Base-by-base conservation (phyloP, 192 early-diverging fungal genomes). In the Backusella macrospora region DNA sequence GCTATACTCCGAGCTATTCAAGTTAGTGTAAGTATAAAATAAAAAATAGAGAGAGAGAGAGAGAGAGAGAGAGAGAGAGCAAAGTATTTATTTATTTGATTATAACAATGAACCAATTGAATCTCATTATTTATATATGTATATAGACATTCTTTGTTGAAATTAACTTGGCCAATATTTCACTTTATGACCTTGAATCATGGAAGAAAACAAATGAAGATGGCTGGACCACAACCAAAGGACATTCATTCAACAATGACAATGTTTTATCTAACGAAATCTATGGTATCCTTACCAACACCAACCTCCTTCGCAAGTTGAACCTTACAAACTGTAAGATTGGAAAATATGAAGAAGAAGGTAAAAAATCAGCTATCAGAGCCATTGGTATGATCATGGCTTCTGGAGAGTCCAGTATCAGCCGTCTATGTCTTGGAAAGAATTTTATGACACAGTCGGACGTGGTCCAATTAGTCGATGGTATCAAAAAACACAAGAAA, bases 1-100 rank as follows among this genome's bases (percentile, higher is more conserved):
- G 79, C 79, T 12, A 69, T 80, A 29, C 62, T 73, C 47, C 65
- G 75, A 48, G 38, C 79, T 23, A 29, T 80, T 4, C 65, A 63
- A 55, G 49, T 70, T 44, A 73, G 71, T 34, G 79, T 80, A 76
- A 76, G 78, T 26, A 10, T 49, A 63, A 10, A 37, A 34, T 1
- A 34, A 34, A 34, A 34, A 34, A n/a, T n/a, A n/a, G n/a, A n/a
- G n/a, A n/a, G n/a, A n/a, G n/a, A n/a, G n/a, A n/a, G n/a, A n/a
- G n/a, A n/a, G n/a, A n/a, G n/a, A n/a, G n/a, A n/a, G n/a, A n/a
- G n/a, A n/a, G n/a, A 34, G 29, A 34, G 29, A 34, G 29, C 2
- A 2, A 34, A 1, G 29, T 2, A 34, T 34, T 34, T 34, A 34
- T 34, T 34, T 34, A 34, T 34, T 34, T 34, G 29, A 34, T 2